These are phyloP conservation scores for Exophiala xenobiotica DNA, from an alignment of 2,329 filamentous ascomycete genomes.

Conservation along the genomic window DNA sequence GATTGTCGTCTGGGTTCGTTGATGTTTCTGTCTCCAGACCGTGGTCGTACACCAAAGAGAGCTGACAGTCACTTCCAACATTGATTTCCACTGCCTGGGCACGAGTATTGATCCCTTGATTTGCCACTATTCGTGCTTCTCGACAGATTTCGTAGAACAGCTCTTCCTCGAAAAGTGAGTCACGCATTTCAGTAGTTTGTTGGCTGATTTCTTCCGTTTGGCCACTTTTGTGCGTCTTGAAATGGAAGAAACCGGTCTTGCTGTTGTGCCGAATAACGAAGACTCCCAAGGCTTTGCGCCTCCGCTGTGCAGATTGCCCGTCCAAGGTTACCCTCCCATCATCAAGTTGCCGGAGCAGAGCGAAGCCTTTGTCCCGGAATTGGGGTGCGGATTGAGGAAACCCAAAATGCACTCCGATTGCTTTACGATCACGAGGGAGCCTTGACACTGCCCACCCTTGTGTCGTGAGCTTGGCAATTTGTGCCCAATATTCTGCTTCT, in stretches of 20 bases:
- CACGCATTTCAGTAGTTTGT: conserved; percentile 42
- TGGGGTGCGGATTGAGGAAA: conserved; percentile 69
- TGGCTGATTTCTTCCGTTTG: conserved; percentile 35
- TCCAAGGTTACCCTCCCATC: conserved; percentile 77
- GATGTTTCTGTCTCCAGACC: conserved; percentile 48
- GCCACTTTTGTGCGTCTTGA: not conserved
- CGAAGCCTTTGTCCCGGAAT: conserved; percentile 71
- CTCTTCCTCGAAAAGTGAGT: conserved; percentile 63
- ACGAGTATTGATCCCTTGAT: conserved; percentile 67
- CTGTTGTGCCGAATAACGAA: conserved; percentile 19
- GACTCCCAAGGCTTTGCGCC: conserved; percentile 65
- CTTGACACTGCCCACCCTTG: conserved; percentile 84
- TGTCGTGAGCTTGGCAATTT: conserved; percentile 76
- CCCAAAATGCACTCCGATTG: conserved; percentile 82
- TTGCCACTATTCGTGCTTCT: conserved; percentile 72
- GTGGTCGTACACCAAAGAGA: conserved; percentile 67
- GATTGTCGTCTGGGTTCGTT: conserved; percentile 41
- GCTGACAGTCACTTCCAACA: conserved; percentile 53
- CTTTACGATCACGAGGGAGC: conserved; percentile 69
- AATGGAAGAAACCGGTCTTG: conserved; percentile 19
- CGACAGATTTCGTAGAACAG: conserved; percentile 85
- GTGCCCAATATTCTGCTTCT: conserved; percentile 86
- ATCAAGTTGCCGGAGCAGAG: conserved; percentile 70
- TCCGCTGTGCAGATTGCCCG: conserved; percentile 46
- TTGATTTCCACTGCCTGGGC: conserved; percentile 59